Evolutionary conservation across 2,329 filamentous ascomycete species (phyloP).

Genomic region (Fusarium temperatum): DNA sequence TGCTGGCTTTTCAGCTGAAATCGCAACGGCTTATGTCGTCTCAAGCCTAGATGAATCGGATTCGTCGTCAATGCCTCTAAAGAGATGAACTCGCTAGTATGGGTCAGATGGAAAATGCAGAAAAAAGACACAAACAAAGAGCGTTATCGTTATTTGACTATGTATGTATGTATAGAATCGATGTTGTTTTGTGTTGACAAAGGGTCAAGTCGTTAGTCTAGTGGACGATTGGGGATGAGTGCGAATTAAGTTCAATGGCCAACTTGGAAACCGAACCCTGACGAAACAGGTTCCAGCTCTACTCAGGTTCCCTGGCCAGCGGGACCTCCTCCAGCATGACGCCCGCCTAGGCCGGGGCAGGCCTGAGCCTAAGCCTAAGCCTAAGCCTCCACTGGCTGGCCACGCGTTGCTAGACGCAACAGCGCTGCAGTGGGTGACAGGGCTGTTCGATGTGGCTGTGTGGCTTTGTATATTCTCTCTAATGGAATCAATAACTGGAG

Average conservation of each 20-base stretch:
- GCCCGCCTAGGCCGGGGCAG: conserved; percentile 12
- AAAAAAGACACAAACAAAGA: conserved; percentile 17
- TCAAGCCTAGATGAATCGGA: conserved; percentile 5
- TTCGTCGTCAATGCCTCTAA: conserved; percentile 21
- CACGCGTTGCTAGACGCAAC: conserved; percentile 37
- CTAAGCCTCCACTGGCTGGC: conserved; percentile 19
- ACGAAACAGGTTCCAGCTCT: conserved; percentile 38
- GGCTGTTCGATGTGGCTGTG: conserved; percentile 25
- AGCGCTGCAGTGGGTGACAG: not conserved
- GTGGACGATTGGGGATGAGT: conserved; percentile 18
- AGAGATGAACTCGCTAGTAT: not conserved
- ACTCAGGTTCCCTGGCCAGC: conserved; percentile 12
- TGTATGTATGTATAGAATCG: not conserved
- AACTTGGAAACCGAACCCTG: conserved; percentile 25
- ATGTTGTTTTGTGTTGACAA: conserved; percentile 14
- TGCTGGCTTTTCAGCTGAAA: conserved; percentile 30
- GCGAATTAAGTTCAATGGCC: conserved; percentile 19
- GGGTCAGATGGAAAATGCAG: not conserved
- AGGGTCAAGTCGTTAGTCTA: not conserved
- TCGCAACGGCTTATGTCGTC: conserved; percentile 27
- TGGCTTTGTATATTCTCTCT: conserved; percentile 2
- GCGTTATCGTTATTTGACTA: conserved; percentile 15
- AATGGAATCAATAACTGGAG: not conserved
- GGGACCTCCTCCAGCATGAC: conserved; percentile 16
- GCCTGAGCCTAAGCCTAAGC: conserved; percentile 6